These are phyloP conservation scores for Lepidopterella palustris DNA, from an alignment of 495 filamentous ascomycete species.

Conservation along the genomic window DNA sequence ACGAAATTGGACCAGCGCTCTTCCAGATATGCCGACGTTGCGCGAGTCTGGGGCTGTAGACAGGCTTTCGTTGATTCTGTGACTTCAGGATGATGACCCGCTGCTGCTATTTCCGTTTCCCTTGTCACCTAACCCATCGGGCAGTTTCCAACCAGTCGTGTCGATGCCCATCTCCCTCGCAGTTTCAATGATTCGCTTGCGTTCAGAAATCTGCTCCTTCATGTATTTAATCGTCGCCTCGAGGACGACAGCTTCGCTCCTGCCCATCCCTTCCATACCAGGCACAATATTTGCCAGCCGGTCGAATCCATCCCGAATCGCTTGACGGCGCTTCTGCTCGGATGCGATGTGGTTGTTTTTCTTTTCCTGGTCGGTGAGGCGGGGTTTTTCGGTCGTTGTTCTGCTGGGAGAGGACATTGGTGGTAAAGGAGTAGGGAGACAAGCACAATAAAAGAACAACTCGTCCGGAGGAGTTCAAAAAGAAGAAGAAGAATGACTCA, in stretches of 20 bases:
- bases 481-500: not conserved
- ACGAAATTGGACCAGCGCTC: no score
- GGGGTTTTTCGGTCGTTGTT: constrained; percentile 51
- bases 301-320: constrained; percentile 84
- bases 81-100: not conserved
- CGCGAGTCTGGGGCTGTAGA: no score
- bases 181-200: constrained; percentile 49
- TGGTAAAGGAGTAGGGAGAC: not conserved
- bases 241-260: constrained; percentile 79
- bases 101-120: constrained; percentile 1
- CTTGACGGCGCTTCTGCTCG: constrained; percentile 82
- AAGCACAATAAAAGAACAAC: not conserved
- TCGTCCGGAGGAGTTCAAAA: no score
- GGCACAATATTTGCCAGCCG: constrained; percentile 75
- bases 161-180: constrained; percentile 2
- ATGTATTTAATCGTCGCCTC: constrained; percentile 70
- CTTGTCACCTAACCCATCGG: not conserved
- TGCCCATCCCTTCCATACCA: constrained; percentile 71
- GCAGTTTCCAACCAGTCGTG: not conserved
- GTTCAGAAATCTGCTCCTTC: constrained; percentile 54
- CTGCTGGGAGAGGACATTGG: constrained; percentile 14
- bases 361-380: constrained; percentile 78
- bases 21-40: no score
- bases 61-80: no score
- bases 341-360: constrained; percentile 87